Evolutionary conservation across 2,329 filamentous ascomycete genomes (phyloP), one percentile per base, ranked within the genome.

Genomic region (Chaetomium sp.): DNA sequence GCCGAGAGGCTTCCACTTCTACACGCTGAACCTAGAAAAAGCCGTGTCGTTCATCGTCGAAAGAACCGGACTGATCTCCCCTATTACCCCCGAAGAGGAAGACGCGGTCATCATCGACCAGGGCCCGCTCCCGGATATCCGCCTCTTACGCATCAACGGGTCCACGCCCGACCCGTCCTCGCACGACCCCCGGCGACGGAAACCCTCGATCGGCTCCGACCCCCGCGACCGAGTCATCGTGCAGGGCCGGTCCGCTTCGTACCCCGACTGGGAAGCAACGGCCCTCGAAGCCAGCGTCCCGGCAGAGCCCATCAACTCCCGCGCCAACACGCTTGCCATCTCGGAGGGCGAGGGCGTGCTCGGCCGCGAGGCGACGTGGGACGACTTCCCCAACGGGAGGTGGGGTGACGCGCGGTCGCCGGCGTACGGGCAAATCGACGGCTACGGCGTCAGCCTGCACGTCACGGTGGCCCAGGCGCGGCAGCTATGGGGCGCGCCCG

Each of bases 371-470:
- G 95, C 95, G 38, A 99, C 95, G 0, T 99, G 95, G 95, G 95
- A 99, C 73, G 95, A 99, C 74, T 99, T 93, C 77, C 94, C 94
- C 68, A 98, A 98, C 80, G 95, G 94, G 31, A 87, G 94, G 62
- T 98, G 94, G 88, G 94, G 94, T 74, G 94, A 97, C 73, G 91
- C 93, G 4, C 87, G 94, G 60, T 97, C 93, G 2, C 93, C 93
- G 1, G 94, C 94, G 0, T 98, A 96, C 74, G 94, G 94, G 72
- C 93, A 97, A 77, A 97, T 97, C 65, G 93, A 98, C 74, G 94
- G 94, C n/a, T 98, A 98, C 75, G 95, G 95, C 12, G 93, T 96
- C n/a, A 95, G 90, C 63, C 82, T 99, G 47, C 95, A 97, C 79
- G 92, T 97, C 74, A 92, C 91, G 0, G 87, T 92, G n/a, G 85